Conservation (phyloP, 345 rosid species). For the Eucalyptus pumila region DNA sequence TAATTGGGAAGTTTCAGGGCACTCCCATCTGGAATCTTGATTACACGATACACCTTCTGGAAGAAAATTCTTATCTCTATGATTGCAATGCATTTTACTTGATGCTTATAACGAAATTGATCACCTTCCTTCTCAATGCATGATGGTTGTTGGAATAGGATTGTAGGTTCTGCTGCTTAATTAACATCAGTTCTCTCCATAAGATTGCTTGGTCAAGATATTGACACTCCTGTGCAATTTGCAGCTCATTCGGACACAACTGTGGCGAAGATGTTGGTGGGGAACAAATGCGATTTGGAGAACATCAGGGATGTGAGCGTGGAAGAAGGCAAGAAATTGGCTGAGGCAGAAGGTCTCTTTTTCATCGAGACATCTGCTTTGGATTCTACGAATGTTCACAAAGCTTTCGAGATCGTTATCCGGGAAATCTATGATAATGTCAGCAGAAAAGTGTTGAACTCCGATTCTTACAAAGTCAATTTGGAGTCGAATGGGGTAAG, state of each 20-base stretch:
- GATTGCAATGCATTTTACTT: not conserved
- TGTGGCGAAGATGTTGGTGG: constrained; percentile 22
- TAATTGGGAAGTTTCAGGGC: not conserved
- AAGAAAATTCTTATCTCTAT: not conserved
- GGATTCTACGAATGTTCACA: constrained; percentile 18
- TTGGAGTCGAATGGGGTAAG: constrained; percentile 13
- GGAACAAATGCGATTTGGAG: constrained; percentile 27
- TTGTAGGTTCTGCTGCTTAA: not conserved
- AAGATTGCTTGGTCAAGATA: not conserved
- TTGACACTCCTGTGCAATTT: not conserved
- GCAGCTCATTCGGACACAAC: constrained; percentile 1
- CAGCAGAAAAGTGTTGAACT: constrained; percentile 6
- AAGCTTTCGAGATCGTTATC: constrained; percentile 25
- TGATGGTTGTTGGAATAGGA: not conserved
- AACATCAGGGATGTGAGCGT: constrained; percentile 12
- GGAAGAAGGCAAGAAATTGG: constrained; percentile 19
- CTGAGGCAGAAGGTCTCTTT: constrained; percentile 19
- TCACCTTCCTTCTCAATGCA: not conserved
- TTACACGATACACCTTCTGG: not conserved
- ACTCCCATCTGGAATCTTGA: not conserved
- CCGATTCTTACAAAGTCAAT: constrained; percentile 19
- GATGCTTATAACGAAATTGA: not conserved
- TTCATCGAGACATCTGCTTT: constrained; percentile 35
- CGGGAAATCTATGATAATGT: constrained; percentile 15
- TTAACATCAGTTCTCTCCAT: not conserved